Evolutionary conservation across 495 filamentous ascomycete species (phyloP).

Genomic region (Neurospora discreta): DNA sequence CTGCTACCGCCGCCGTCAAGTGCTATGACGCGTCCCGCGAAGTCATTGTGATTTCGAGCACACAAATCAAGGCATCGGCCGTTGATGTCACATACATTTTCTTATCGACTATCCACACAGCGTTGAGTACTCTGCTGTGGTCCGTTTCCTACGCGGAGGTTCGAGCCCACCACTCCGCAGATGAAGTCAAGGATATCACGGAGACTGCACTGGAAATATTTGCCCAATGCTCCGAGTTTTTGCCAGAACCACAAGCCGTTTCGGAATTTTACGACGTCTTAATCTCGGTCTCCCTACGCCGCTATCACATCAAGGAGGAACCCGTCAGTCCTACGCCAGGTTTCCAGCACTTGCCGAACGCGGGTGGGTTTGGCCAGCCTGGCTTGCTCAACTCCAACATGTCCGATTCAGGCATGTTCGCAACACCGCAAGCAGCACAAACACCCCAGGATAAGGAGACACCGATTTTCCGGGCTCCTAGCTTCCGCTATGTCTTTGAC

Average conservation of each 20-base stretch:
- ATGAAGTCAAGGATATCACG: constrained; percentile 61
- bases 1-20: constrained; percentile 54
- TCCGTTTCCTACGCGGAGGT: constrained; percentile 74
- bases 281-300: constrained; percentile 70
- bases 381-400: neutral
- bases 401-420: neutral
- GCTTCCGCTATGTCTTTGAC: constrained; percentile 42
- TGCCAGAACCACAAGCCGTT: constrained; percentile 83
- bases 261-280: constrained; percentile 68
- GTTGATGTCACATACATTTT: constrained; percentile 91
- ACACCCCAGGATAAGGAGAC: neutral
- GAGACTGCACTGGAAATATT: constrained; percentile 65
- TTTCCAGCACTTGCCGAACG: neutral
- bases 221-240: constrained; percentile 60
- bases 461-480: neutral
- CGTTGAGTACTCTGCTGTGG: constrained; percentile 82
- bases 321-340: neutral
- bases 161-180: constrained; percentile 52
- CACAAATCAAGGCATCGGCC: constrained; percentile 59
- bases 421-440: neutral
- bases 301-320: constrained; percentile 55
- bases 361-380: neutral
- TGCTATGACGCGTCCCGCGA: constrained; percentile 75
- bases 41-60: constrained; percentile 65
- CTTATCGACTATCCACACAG: constrained; percentile 74